Conservation (phyloP, 2,329 filamentous ascomycete genomes). For the Phialocephala sp. region DNA sequence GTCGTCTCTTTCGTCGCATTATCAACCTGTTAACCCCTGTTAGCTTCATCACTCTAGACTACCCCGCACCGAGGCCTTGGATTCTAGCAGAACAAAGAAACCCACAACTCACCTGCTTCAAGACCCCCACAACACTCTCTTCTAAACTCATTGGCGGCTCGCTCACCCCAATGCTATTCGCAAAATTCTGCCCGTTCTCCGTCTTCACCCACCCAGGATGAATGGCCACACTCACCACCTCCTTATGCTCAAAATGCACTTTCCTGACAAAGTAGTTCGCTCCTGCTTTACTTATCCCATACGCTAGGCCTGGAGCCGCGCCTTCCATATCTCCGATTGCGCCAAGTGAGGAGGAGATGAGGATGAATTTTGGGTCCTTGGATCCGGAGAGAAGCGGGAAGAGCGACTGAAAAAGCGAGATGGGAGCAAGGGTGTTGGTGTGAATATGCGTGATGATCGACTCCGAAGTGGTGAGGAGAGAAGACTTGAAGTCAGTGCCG, state of each 20-base stretch:
- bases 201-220: constrained; percentile 49
- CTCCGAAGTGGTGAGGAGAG: constrained; percentile 43
- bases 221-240: constrained; percentile 42
- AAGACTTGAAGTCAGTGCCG: constrained; percentile 39
- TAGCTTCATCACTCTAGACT: not conserved
- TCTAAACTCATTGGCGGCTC: constrained; percentile 46
- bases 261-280: constrained; percentile 47
- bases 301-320: constrained; percentile 40
- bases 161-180: constrained; percentile 41
- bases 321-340: constrained; percentile 34
- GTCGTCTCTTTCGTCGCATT: constrained; percentile 3
- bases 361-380: constrained; percentile 44
- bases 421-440: constrained; percentile 51
- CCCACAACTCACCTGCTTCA: constrained; percentile 36
- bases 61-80: not conserved
- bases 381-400: constrained; percentile 45
- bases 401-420: constrained; percentile 52
- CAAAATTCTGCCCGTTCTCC: constrained; percentile 48
- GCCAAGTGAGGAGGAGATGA: constrained; percentile 44
- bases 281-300: constrained; percentile 51
- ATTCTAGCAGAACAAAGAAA: not conserved
- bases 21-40: not conserved
- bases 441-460: constrained; percentile 48
- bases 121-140: constrained; percentile 44
- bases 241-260: constrained; percentile 46